Conservation (phyloP, 202 grass and related monocot species). For the Bolboschoenoplectus hybrid region DNA sequence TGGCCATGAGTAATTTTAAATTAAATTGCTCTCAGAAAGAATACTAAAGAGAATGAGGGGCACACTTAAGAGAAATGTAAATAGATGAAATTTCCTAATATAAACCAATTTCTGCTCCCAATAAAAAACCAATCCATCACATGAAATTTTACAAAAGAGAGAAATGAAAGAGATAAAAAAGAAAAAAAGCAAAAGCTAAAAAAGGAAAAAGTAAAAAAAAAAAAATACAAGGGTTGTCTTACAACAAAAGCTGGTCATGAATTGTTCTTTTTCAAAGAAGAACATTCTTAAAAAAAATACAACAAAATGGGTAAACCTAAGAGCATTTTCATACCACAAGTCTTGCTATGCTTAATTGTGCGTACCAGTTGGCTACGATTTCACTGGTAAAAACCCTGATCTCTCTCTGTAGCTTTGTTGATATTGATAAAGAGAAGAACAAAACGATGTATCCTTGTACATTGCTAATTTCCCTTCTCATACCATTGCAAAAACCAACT, state of each 20-base stretch:
- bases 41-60: not conserved
- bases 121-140: not conserved
- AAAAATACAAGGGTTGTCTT: not conserved
- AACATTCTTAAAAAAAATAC: not conserved
- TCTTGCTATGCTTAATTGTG: not conserved
- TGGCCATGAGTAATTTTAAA: no score
- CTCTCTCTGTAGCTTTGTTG: not conserved
- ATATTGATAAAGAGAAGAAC: constrained; percentile 8
- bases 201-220: not conserved
- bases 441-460: not conserved
- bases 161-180: not conserved
- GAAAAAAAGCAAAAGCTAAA: not conserved
- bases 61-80: not conserved
- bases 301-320: constrained; percentile 20
- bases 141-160: constrained; percentile 28
- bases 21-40: not conserved
- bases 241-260: constrained; percentile 7
- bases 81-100: not conserved
- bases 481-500: not conserved
- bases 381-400: not conserved
- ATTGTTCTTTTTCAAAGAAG: not conserved
- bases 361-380: not conserved
- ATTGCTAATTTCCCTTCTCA: not conserved
- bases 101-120: not conserved
- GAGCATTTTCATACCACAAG: constrained; percentile 15